Conservation (phyloP, 2,329 filamentous ascomycete genomes). For the Cephalotrichum gorgonifer region DNA sequence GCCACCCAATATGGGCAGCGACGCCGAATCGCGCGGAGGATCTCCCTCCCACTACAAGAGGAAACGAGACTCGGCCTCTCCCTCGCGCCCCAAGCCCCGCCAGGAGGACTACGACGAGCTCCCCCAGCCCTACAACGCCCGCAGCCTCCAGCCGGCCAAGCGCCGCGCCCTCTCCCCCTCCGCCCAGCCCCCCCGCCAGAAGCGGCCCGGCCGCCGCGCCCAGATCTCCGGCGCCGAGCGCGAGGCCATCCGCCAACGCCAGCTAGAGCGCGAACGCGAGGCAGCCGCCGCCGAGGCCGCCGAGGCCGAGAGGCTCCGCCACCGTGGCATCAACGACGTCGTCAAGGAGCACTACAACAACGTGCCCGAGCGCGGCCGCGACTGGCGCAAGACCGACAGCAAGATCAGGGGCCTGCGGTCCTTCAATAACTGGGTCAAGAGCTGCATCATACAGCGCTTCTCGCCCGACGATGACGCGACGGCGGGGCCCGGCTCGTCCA, state of each 20-base stretch:
- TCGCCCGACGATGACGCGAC: constrained; percentile 67
- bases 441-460: constrained; percentile 93
- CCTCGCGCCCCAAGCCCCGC: constrained; percentile 10
- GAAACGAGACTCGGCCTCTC: constrained; percentile 20
- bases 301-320: constrained; percentile 26
- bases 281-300: constrained; percentile 24
- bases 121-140: constrained; percentile 51
- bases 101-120: constrained; percentile 30
- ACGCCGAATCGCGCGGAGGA: background rate
- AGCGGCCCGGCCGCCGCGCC: constrained; percentile 56
- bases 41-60: constrained; percentile 17
- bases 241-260: constrained; percentile 54
- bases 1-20: constrained; percentile 2
- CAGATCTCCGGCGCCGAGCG: constrained; percentile 58
- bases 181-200: constrained; percentile 51
- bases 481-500: constrained; percentile 41
- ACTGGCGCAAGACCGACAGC: constrained; percentile 90
- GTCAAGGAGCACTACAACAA: constrained; percentile 94
- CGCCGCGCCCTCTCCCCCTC: constrained; percentile 46
- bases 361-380: constrained; percentile 82
- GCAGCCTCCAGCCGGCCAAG: constrained; percentile 46
- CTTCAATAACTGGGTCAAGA: constrained; percentile 99
- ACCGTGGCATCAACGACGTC: constrained; percentile 61
- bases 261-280: constrained; percentile 44
- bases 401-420: constrained; percentile 89